Evolutionary conservation across 2,329 filamentous ascomycete species (phyloP).

Genomic region (Sphaceloma murrayae): DNA sequence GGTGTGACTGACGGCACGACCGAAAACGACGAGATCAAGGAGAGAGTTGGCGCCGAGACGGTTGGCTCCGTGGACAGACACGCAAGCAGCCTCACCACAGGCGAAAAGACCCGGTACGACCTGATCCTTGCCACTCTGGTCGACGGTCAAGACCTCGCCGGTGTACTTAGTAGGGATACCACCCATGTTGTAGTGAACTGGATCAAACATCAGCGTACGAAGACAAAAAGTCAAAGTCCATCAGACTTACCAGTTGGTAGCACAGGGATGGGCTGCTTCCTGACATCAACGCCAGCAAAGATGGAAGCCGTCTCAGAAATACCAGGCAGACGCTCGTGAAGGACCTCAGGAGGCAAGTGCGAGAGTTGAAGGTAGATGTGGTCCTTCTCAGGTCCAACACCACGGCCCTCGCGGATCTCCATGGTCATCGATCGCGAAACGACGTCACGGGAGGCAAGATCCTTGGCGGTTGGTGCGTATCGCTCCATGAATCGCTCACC

Average conservation of each 20-base stretch:
- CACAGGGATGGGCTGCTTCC: conserved; percentile 4
- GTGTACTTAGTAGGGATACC: conserved; percentile 97
- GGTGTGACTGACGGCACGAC: conserved; percentile 92
- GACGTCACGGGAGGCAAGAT: conserved; percentile 91
- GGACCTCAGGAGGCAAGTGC: conserved; percentile 82
- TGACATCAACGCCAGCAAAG: conserved; percentile 90
- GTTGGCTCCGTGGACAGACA: conserved; percentile 97
- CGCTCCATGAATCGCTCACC: conserved; percentile 99
- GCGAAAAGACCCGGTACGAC: conserved; percentile 91
- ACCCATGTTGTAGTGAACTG: conserved; percentile 99
- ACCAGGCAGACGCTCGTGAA: conserved; percentile 92
- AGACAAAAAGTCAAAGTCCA: too few species aligned
- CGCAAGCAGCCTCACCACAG: conserved; percentile 93
- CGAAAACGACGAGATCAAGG: conserved; percentile 93
- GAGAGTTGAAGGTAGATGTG: conserved; percentile 98
- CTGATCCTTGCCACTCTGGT: conserved; percentile 79
- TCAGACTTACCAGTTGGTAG: too few species aligned
- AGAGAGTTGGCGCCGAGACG: conserved; percentile 97
- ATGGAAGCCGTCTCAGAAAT: conserved; percentile 98
- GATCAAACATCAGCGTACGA: too few species aligned
- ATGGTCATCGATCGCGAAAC: conserved; percentile 97
- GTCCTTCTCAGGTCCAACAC: conserved; percentile 94
- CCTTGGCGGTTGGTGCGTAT: conserved; percentile 95
- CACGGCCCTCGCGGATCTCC: conserved; percentile 94
- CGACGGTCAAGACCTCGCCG: conserved; percentile 85